phyloP scores from a whole-genome alignment of 148 eudicot genomes.

The Gaultheria prostrata region DNA sequence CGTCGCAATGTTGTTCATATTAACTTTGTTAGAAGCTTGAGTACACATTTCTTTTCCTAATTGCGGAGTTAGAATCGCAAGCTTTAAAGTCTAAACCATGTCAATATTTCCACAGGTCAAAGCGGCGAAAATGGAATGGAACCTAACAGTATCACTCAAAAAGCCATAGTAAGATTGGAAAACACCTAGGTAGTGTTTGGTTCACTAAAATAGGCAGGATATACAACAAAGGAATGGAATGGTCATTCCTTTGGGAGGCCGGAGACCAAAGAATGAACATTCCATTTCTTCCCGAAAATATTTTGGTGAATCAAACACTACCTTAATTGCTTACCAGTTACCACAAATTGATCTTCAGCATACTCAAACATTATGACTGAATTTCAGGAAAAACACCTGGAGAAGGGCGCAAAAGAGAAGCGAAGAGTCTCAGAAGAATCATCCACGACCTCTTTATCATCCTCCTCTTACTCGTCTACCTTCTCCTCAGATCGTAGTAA shows the following conservation, averaged over 20 bases:
- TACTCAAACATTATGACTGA: constrained; percentile 8
- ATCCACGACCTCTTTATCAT: constrained; percentile 55
- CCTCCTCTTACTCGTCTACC: constrained; percentile 50
- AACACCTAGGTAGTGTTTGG: not conserved
- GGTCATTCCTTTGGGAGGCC: not conserved
- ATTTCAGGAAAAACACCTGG: constrained; percentile 42
- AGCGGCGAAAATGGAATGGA: constrained; percentile 25
- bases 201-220: constrained; percentile 6
- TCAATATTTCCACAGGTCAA: constrained; percentile 32
- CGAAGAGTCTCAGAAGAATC: constrained; percentile 42
- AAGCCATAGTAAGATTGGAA: constrained; percentile 37
- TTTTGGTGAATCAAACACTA: not conserved
- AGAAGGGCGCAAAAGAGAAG: constrained; percentile 35
- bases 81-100: constrained; percentile 1
- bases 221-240: not conserved
- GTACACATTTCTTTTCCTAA: too few species aligned
- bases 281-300: not conserved
- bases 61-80: not conserved
- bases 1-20: not conserved
- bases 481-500: constrained; percentile 45
- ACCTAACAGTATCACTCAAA: constrained; percentile 23
- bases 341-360: not conserved
- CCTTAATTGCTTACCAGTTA: not conserved
- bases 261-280: not conserved
- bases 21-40: not conserved